phyloP scores from a whole-genome alignment of 805 yeast genomes.

The Kuraishia floccosa region DNA sequence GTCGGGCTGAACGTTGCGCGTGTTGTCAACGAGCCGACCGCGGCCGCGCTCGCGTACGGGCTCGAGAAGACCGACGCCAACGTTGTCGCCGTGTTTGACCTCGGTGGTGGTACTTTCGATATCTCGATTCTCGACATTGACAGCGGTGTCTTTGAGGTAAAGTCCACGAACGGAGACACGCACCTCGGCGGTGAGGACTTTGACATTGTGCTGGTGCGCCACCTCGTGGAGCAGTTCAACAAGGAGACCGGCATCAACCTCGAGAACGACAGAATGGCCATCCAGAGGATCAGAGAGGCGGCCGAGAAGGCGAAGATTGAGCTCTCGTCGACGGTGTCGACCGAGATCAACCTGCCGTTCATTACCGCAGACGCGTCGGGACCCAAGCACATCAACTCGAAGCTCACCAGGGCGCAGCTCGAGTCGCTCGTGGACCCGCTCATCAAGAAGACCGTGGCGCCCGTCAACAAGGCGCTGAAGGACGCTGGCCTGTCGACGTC shows the following conservation, averaged over 20 bases:
- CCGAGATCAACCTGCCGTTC: conserved; percentile 63
- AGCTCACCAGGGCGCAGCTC: conserved; percentile 53
- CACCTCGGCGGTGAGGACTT: conserved; percentile 92
- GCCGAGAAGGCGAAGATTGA: conserved; percentile 73
- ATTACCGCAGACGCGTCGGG: conserved; percentile 35
- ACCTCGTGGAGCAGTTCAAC: conserved; percentile 49
- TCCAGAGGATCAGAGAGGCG: conserved; percentile 71
- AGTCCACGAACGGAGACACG: conserved; percentile 94
- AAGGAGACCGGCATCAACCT: conserved; percentile 44
- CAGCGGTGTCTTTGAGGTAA: conserved; percentile 96
- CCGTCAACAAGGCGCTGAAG: conserved; percentile 61
- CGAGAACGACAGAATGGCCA: conserved; percentile 38
- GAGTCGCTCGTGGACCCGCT: conserved; percentile 57
- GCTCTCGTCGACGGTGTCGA: conserved; percentile 49
- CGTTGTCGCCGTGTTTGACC: conserved; percentile 86
- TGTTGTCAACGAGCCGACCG: conserved; percentile 87
- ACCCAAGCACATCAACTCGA: conserved; percentile 48
- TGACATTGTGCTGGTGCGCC: conserved; percentile 77
- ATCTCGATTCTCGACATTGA: conserved; percentile 93
- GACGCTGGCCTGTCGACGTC: conserved; percentile 60
- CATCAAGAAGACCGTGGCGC: conserved; percentile 57
- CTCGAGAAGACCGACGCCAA: conserved; percentile 56
- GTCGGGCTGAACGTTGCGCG: conserved; percentile 87
- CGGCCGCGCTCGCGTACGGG: conserved; percentile 93
- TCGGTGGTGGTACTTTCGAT: conserved; percentile 99